Evolutionary conservation across 768 basidiomycete genomes (phyloP).

Genomic region (Epithele typhae): DNA sequence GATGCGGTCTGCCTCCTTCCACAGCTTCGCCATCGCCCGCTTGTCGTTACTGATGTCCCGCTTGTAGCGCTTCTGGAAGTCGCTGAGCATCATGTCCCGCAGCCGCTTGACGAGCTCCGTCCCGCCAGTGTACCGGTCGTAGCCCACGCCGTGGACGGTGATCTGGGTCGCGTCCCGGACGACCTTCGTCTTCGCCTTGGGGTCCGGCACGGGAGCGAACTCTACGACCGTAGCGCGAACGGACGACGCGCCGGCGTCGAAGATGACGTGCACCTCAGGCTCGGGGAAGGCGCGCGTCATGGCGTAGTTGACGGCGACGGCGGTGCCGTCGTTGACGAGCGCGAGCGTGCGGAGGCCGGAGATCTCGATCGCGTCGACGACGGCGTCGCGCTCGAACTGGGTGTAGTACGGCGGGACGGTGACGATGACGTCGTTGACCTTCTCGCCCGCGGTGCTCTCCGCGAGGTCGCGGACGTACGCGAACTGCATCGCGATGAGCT

Average conservation of each 20-base stretch:
- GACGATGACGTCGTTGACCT: slow-evolving; percentile 78
- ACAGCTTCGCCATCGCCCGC: slow-evolving; percentile 86
- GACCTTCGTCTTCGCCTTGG: slow-evolving; percentile 42
- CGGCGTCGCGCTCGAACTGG: slow-evolving; percentile 86
- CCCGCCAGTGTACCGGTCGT: slow-evolving; percentile 72
- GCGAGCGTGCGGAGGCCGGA: slow-evolving; percentile 81
- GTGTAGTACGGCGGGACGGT: slow-evolving; percentile 90
- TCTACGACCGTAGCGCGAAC: slow-evolving; percentile 74
- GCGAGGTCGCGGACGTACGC: slow-evolving; percentile 88
- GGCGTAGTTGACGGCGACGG: slow-evolving; percentile 96
- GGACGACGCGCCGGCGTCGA: slow-evolving; percentile 87
- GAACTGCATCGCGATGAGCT: slow-evolving; percentile 92
- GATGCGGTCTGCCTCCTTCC: slow-evolving; percentile 90
- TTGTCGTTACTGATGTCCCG: slow-evolving; percentile 68
- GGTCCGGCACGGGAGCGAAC: slow-evolving; percentile 42
- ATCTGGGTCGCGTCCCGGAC: slow-evolving; percentile 57
- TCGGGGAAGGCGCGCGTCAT: slow-evolving; percentile 87
- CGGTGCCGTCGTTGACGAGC: slow-evolving; percentile 88
- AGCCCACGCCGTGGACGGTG: slow-evolving; percentile 76
- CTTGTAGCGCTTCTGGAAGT: slow-evolving; percentile 70
- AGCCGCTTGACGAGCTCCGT: slow-evolving; percentile 81
- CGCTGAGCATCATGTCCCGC: slow-evolving; percentile 47
- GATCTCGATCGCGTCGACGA: slow-evolving; percentile 89
- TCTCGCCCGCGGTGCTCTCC: slow-evolving; percentile 68
- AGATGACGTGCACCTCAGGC: slow-evolving; percentile 79